Conservation (phyloP, 139 green algal genomes). For the Chlamydomonas applanata region DNA sequence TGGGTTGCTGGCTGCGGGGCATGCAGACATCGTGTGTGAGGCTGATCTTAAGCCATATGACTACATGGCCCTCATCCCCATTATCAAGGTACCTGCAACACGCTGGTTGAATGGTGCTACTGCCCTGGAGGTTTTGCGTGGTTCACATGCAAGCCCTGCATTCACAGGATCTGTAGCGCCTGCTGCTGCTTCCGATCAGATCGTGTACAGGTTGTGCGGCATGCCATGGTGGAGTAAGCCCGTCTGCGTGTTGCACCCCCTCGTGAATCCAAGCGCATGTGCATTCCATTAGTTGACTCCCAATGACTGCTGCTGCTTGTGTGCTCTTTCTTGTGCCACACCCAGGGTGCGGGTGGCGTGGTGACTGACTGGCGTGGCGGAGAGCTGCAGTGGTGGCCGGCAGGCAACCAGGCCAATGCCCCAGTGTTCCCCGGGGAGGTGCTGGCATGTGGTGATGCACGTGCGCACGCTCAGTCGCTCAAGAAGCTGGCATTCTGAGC, state of each 20-base stretch:
- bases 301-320: slow-evolving; percentile 61
- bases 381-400: slow-evolving; percentile 53
- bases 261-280: background rate
- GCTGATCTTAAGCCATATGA: slow-evolving; percentile 97
- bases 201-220: background rate
- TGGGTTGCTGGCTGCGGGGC: slow-evolving; percentile 86
- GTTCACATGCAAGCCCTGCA: too few relatives aligned
- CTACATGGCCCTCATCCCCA: slow-evolving; percentile 94
- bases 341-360: slow-evolving; percentile 87
- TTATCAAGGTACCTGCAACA: slow-evolving; percentile 81
- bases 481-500: slow-evolving; percentile 41
- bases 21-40: slow-evolving; percentile 89
- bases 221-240: background rate
- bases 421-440: slow-evolving; percentile 72
- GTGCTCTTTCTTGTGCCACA: too few relatives aligned
- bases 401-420: slow-evolving; percentile 18
- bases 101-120: too few relatives aligned
- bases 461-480: slow-evolving; percentile 59
- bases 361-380: slow-evolving; percentile 92
- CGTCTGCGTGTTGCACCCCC: background rate
- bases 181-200: background rate
- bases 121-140: background rate
- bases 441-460: slow-evolving; percentile 71
- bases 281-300: background rate
- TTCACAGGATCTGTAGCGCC: background rate